These are phyloP conservation scores for Taxawa tesnikishii DNA, from an alignment of 2,329 filamentous ascomycete genomes.

Conservation along the genomic window DNA sequence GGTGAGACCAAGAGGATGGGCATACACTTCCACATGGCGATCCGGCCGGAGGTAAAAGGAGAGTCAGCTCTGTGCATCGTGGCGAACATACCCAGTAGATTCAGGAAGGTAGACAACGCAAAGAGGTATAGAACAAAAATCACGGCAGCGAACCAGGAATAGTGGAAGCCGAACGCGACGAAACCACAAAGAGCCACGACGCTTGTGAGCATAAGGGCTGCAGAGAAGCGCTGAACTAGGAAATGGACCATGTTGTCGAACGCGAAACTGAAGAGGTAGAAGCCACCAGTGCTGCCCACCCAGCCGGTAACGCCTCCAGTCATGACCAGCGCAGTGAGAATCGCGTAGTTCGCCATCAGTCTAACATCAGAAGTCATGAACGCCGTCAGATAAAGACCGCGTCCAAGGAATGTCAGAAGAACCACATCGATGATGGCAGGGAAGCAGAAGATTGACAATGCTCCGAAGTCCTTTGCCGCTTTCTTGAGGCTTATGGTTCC, in stretches of 20 bases:
- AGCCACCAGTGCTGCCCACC: slow-evolving; percentile 51
- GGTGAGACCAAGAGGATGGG: slow-evolving; percentile 46
- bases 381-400: slow-evolving; percentile 48
- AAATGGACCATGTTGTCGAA: slow-evolving; percentile 11
- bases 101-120: slow-evolving; percentile 46
- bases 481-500: slow-evolving; percentile 2
- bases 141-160: slow-evolving; percentile 25
- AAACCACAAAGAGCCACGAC: slow-evolving; percentile 9
- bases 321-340: slow-evolving; percentile 30
- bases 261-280: slow-evolving; percentile 31
- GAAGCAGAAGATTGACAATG: slow-evolving; percentile 41
- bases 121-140: slow-evolving; percentile 50
- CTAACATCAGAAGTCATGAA: slow-evolving; percentile 36
- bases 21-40: slow-evolving; percentile 41
- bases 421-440: slow-evolving; percentile 51
- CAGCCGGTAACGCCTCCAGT: slow-evolving; percentile 51
- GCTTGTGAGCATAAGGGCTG: slow-evolving; percentile 6
- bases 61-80: slow-evolving; percentile 9
- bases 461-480: slow-evolving; percentile 6
- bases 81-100: slow-evolving; percentile 28
- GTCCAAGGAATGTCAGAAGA: slow-evolving; percentile 45
- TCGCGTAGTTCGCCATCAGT: slow-evolving; percentile 9
- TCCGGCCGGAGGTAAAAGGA: slow-evolving; percentile 36
- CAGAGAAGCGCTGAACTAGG: slow-evolving; percentile 9
- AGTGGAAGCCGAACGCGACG: slow-evolving; percentile 8